A percentile compares a stretch with the other conserved stretches of the same genome.
These are phyloP conservation scores for Trypanosoma cruzi DNA, from an alignment of 208 protist species.

Conservation along the genomic window DNA sequence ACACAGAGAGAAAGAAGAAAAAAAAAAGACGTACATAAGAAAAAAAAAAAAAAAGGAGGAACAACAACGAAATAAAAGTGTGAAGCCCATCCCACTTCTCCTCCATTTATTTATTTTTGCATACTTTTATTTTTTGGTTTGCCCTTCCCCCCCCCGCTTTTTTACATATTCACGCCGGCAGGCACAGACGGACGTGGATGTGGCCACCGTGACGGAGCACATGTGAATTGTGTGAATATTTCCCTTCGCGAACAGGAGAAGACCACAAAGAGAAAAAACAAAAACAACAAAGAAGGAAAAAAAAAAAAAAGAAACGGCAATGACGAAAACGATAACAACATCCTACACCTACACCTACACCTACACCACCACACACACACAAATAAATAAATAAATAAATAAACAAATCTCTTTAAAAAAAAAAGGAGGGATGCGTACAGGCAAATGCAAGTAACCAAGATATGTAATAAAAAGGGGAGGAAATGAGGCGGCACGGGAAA, in stretches of 20 bases:
- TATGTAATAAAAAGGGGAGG: neutral
- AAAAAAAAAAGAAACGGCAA: neutral
- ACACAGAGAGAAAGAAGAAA: slow-evolving; percentile 21
- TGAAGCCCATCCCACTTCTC: neutral
- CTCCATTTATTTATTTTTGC: slow-evolving; percentile 9
- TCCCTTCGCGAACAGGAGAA: too few relatives aligned
- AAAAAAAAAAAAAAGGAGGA: slow-evolving; percentile 2
- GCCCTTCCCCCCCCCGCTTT: neutral
- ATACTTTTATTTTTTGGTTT: slow-evolving; percentile 19
- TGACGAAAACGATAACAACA: neutral
- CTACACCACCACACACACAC: slow-evolving; percentile 47
- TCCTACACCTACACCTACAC: slow-evolving; percentile 58
- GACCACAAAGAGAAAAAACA: too few relatives aligned
- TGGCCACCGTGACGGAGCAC: too few relatives aligned
- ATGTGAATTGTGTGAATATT: too few relatives aligned
- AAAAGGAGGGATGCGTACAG: neutral
- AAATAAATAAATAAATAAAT: neutral
- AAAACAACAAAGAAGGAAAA: neutral
- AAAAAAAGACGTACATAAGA: slow-evolving; percentile 44
- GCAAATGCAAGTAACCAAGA: neutral
- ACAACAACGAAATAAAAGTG: slow-evolving; percentile 6
- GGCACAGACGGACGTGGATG: too few relatives aligned
- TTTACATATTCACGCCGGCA: neutral
- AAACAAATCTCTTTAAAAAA: neutral
- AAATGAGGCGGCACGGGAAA: neutral